Conservation (phyloP, 2,329 filamentous ascomycete species). For the Colletotrichum spinosum region DNA sequence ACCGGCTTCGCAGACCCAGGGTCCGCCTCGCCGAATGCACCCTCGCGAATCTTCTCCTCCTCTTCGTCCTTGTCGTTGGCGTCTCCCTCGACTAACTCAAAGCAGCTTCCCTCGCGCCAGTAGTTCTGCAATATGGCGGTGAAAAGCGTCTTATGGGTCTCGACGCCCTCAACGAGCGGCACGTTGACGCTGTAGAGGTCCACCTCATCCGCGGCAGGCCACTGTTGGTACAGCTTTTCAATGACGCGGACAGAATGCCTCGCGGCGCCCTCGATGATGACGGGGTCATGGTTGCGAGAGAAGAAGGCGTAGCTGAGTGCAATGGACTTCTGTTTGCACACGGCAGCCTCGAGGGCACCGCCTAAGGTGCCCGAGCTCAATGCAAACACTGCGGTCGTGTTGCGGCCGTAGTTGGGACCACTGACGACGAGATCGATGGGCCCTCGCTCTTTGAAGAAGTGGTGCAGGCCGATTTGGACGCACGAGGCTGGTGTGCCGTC, state of each 20-base stretch:
- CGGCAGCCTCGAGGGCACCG: slow-evolving; percentile 80
- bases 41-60: slow-evolving; percentile 79
- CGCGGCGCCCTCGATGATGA: slow-evolving; percentile 82
- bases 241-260: slow-evolving; percentile 80
- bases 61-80: slow-evolving; percentile 74
- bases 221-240: slow-evolving; percentile 81
- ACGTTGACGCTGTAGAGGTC: slow-evolving; percentile 95
- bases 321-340: slow-evolving; percentile 77
- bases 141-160: slow-evolving; percentile 79
- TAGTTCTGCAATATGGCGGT: slow-evolving; percentile 91
- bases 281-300: slow-evolving; percentile 83
- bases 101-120: slow-evolving; percentile 88
- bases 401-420: slow-evolving; percentile 86
- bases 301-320: slow-evolving; percentile 94
- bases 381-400: slow-evolving; percentile 83
- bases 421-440: slow-evolving; percentile 82
- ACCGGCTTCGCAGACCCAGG: slow-evolving; percentile 39
- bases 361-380: slow-evolving; percentile 83
- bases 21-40: slow-evolving; percentile 60
- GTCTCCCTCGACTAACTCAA: slow-evolving; percentile 80
- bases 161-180: slow-evolving; percentile 82
- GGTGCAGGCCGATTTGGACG: slow-evolving; percentile 84
- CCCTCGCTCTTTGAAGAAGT: slow-evolving; percentile 79
- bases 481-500: slow-evolving; percentile 86
- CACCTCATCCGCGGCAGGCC: slow-evolving; percentile 72